These are phyloP conservation scores for Liriodendron chinense DNA, from an alignment of 164 flowering plant genomes.

Conservation along the genomic window DNA sequence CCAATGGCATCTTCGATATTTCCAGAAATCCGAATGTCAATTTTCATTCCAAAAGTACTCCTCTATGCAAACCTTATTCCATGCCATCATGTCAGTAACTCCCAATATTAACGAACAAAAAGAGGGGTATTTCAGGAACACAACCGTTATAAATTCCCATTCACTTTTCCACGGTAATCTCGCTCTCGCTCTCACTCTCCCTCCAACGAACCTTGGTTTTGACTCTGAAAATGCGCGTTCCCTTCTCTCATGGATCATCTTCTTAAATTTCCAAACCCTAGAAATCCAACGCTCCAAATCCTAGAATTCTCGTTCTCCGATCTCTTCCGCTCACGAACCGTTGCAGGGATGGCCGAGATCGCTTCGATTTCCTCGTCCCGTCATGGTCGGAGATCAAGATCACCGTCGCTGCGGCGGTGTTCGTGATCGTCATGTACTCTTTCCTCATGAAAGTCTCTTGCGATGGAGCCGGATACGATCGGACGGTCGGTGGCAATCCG, in stretches of 20 bases:
- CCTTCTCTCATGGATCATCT: background rate
- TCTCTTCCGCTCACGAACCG: background rate
- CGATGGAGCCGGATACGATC: slow-evolving; percentile 17
- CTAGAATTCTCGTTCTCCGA: background rate
- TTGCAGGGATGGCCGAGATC: slow-evolving; percentile 27
- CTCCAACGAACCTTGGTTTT: background rate
- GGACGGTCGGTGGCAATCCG: slow-evolving; percentile 17
- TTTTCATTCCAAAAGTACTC: background rate
- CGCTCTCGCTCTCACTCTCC: background rate
- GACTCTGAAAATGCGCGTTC: slow-evolving; percentile 1
- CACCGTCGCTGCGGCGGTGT: slow-evolving; percentile 60
- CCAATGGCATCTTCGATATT: background rate
- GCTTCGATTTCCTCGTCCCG: slow-evolving; percentile 55
- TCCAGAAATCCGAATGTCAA: background rate
- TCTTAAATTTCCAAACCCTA: background rate
- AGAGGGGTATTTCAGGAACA: background rate
- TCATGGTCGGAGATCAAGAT: slow-evolving; percentile 89
- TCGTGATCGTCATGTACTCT: slow-evolving; percentile 53
- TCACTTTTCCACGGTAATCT: background rate
- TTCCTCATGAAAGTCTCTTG: slow-evolving; percentile 30
- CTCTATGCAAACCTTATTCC: background rate
- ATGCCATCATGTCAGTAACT: background rate
- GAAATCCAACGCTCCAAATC: background rate
- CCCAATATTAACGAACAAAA: background rate
- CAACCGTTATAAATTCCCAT: background rate